phyloP scores from a whole-genome alignment of 352 stramenopile species.

The Thalassiosira pacifica region DNA sequence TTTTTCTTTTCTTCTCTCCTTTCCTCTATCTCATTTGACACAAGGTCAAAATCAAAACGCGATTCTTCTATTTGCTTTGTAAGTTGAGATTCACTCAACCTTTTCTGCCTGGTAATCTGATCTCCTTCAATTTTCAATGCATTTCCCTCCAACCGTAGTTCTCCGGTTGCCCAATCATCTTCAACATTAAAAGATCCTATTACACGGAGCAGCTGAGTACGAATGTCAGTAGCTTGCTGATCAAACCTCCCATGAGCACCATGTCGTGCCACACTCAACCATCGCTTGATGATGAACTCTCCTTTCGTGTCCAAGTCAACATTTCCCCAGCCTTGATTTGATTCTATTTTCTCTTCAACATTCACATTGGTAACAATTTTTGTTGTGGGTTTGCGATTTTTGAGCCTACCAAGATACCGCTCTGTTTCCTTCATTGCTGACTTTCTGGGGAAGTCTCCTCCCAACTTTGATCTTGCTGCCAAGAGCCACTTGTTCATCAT shows the following conservation, averaged over 20 bases:
- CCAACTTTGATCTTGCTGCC: constrained; percentile 91
- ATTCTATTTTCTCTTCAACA: constrained; percentile 42
- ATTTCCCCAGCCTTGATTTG: constrained; percentile 35
- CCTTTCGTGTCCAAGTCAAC: constrained; percentile 76
- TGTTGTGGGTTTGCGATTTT: constrained; percentile 77
- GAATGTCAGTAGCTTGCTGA: constrained; percentile 24
- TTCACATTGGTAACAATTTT: not conserved
- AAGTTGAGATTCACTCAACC: constrained; percentile 37
- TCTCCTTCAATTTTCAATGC: constrained; percentile 57
- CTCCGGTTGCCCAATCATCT: constrained; percentile 45
- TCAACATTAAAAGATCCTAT: constrained; percentile 38
- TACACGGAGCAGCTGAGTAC: constrained; percentile 20
- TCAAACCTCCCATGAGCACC: constrained; percentile 77
- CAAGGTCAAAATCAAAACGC: constrained; percentile 33
- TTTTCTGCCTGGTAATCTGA: constrained; percentile 52
- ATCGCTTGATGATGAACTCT: constrained; percentile 75
- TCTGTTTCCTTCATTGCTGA: constrained; percentile 92
- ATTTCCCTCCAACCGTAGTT: constrained; percentile 53
- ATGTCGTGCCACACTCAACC: constrained; percentile 89
- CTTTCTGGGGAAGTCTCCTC: constrained; percentile 91
- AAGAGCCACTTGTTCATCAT: constrained; percentile 95
- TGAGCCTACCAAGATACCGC: constrained; percentile 92
- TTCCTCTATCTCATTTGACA: constrained; percentile 8
- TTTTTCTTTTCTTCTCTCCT: constrained; percentile 43
- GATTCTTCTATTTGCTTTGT: constrained; percentile 30